A percentile compares a stretch with the other conserved stretches of the same genome.
Conservation (phyloP, 2,329 filamentous ascomycete genomes). For the Leptodontidium sp. region DNA sequence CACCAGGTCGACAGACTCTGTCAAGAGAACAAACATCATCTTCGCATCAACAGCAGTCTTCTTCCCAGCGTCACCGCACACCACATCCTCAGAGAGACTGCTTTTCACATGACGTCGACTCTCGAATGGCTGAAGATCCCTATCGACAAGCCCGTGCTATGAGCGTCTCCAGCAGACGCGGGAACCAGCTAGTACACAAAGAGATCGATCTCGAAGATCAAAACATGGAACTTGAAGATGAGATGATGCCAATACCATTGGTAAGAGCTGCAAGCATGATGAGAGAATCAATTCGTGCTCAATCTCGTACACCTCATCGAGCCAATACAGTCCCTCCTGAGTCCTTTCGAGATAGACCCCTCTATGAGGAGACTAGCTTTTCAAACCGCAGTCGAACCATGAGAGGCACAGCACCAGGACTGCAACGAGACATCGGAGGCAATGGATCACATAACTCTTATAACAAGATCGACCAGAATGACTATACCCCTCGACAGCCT, state of each 20-base stretch:
- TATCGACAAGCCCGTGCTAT: not conserved
- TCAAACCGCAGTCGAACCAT: not conserved
- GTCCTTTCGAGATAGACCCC: not conserved
- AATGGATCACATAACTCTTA: not conserved
- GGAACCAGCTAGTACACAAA: not conserved
- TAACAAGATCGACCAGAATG: not conserved
- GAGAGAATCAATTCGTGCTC: constrained; percentile 1
- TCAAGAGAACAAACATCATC: not conserved
- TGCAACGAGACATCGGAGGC: not conserved
- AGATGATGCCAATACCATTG: not conserved
- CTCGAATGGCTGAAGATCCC: not conserved
- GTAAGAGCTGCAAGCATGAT: not conserved
- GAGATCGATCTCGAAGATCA: not conserved
- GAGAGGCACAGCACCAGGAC: not conserved
- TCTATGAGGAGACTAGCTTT: not conserved
- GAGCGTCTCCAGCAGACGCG: not conserved
- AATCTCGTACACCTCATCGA: constrained; percentile 5
- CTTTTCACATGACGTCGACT: too few species aligned
- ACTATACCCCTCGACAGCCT: not conserved
- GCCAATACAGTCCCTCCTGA: constrained; percentile 2
- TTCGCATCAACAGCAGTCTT: not conserved
- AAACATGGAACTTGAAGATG: not conserved
- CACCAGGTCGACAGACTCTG: not conserved
- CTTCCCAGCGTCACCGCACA: not conserved
- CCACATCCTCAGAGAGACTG: not conserved